Conservation (phyloP, 345 rosid species). For the Eucalyptus lansdowneana region DNA sequence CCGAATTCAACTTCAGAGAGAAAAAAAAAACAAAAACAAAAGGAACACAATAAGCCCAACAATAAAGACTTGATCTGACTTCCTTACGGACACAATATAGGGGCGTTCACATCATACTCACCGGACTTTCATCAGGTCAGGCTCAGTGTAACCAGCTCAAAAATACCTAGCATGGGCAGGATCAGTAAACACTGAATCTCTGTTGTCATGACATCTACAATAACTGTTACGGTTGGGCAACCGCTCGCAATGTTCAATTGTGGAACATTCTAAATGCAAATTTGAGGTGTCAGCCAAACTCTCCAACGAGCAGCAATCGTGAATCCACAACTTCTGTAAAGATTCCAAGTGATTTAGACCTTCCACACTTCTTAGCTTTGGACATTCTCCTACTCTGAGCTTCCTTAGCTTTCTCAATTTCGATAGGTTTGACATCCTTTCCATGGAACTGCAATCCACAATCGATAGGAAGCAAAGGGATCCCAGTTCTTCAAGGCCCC, state of each 20-base stretch:
- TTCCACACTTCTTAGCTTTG: not conserved
- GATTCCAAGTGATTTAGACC: not conserved
- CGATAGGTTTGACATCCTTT: not conserved
- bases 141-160: too few species aligned
- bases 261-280: not conserved
- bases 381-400: not conserved
- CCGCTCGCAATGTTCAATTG: not conserved
- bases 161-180: too few species aligned
- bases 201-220: not conserved
- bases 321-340: not conserved
- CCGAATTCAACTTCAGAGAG: too few species aligned
- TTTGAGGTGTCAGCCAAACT: not conserved
- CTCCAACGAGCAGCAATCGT: not conserved
- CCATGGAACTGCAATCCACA: not conserved
- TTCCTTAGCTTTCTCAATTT: not conserved
- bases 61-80: too few species aligned
- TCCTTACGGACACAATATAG: too few species aligned
- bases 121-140: too few species aligned
- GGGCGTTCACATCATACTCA: too few species aligned
- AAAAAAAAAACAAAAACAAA: too few species aligned
- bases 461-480: not conserved
- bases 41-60: too few species aligned
- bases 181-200: not conserved
- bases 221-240: not conserved
- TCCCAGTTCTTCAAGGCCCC: not conserved